Conservation (phyloP, 2,329 filamentous ascomycete genomes). For the Talaromyces marneffei region DNA sequence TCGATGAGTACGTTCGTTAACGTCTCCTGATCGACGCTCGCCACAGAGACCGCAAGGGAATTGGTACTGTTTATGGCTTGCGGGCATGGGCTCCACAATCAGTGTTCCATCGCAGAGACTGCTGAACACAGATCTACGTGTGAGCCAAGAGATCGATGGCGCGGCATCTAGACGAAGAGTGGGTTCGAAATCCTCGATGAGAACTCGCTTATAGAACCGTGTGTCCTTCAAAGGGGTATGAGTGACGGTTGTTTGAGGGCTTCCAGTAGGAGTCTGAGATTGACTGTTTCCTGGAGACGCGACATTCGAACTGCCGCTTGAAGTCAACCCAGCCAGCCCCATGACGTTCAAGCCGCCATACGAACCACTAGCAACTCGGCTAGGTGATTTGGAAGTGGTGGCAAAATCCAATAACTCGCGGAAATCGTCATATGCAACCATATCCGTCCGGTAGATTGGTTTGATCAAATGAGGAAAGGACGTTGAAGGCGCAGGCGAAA, state of each 20-base stretch:
- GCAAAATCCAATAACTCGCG: conserved; percentile 66
- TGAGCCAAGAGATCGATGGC: conserved; percentile 88
- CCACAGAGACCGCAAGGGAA: conserved; percentile 81
- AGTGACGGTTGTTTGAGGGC: conserved; percentile 39
- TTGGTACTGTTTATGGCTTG: conserved; percentile 48
- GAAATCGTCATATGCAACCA: conserved; percentile 80
- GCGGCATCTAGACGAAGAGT: conserved; percentile 84
- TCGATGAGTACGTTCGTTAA: conserved; percentile 72
- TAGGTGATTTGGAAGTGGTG: conserved; percentile 55
- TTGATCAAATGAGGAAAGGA: conserved; percentile 79
- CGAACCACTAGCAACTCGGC: conserved; percentile 66
- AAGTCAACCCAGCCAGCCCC: conserved; percentile 45
- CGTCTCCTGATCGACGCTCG: conserved; percentile 65
- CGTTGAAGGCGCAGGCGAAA: conserved; percentile 57
- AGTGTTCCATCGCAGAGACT: conserved; percentile 79
- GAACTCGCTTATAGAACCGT: conserved; percentile 84
- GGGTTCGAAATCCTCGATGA: conserved; percentile 90
- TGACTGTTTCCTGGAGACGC: conserved; percentile 44
- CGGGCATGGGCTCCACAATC: conserved; percentile 80
- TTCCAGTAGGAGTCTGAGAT: conserved; percentile 45
- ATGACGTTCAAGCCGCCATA: conserved; percentile 59
- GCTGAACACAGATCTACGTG: conserved; percentile 73
- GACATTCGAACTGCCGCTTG: conserved; percentile 45
- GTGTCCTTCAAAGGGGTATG: conserved; percentile 69
- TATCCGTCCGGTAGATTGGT: conserved; percentile 75